Conservation (phyloP, 1,284 basidiomycete genomes). For the Apiotrichum porosum region DNA sequence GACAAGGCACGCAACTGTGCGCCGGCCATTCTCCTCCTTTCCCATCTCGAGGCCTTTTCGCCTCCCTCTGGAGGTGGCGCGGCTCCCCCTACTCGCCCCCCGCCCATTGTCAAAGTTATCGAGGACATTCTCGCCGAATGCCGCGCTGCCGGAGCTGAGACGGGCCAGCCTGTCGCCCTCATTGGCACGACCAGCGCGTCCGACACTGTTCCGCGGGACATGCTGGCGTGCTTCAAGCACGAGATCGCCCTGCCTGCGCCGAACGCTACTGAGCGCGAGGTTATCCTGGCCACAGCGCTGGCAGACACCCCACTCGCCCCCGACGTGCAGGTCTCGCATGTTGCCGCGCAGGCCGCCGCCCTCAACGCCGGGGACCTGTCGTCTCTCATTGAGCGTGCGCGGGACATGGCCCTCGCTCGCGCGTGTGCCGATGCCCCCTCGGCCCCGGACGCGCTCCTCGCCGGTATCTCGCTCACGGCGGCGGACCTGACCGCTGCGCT, state of each 20-base stretch:
- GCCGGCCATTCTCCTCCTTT: conserved; percentile 78
- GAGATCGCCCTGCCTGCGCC: conserved; percentile 76
- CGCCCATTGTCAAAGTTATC: conserved; percentile 35
- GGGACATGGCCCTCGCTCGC: conserved; percentile 59
- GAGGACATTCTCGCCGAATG: conserved; percentile 21
- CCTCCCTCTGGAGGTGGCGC: conserved; percentile 63
- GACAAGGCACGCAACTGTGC: conserved; percentile 74
- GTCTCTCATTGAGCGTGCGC: conserved; percentile 64
- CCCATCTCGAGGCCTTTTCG: conserved; percentile 77
- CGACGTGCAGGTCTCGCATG: conserved; percentile 67
- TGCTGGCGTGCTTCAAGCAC: conserved; percentile 81
- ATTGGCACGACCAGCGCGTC: conserved; percentile 70
- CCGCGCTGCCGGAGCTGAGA: conserved; percentile 13
- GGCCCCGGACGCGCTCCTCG: conserved; percentile 36
- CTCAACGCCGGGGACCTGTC: conserved; percentile 78
- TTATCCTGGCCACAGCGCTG: conserved; percentile 59
- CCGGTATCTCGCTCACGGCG: conserved; percentile 59
- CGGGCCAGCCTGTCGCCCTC: conserved; percentile 61
- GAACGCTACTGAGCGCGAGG: conserved; percentile 65
- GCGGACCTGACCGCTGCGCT: conserved; percentile 72
- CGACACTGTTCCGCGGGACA: conserved; percentile 61
- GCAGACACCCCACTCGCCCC: conserved; percentile 56
- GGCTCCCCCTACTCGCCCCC: conserved; percentile 16
- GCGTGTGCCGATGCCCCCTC: conserved; percentile 9
- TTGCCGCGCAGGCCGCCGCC: conserved; percentile 89